These are phyloP conservation scores for Blastobotrys illinoisensis DNA, from an alignment of 1,139 yeast genomes.

Conservation along the genomic window DNA sequence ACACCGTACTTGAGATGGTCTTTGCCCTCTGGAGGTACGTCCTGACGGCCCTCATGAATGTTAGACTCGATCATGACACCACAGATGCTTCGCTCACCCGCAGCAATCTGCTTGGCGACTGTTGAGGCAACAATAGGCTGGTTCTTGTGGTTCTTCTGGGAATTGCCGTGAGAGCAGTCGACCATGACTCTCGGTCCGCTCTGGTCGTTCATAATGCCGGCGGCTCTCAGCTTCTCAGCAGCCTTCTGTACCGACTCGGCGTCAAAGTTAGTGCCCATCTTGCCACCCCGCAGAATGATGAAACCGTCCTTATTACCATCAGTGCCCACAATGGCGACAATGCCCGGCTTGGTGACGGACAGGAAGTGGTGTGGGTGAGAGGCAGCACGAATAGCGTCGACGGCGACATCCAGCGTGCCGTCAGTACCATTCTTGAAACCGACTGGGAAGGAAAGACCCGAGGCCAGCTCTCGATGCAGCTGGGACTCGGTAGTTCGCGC, in stretches of 20 bases:
- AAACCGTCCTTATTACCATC: conserved; percentile 90
- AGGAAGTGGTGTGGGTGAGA: conserved; percentile 90
- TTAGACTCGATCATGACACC: conserved; percentile 97
- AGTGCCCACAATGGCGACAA: conserved; percentile 92
- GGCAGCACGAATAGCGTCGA: conserved; percentile 92
- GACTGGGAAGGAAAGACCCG: conserved; percentile 93
- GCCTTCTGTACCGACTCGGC: conserved; percentile 65
- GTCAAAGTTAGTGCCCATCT: conserved; percentile 85
- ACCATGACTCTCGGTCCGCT: conserved; percentile 70
- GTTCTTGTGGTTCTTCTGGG: conserved; percentile 80
- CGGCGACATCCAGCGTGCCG: conserved; percentile 84
- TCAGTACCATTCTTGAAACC: conserved; percentile 98
- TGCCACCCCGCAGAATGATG: conserved; percentile 93
- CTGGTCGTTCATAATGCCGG: conserved; percentile 46
- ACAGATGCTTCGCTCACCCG: conserved; percentile 74
- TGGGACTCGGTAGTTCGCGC: conserved; percentile 98
- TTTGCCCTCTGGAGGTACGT: conserved; percentile 73
- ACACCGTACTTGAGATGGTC: conserved; percentile 78
- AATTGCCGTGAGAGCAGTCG: conserved; percentile 96
- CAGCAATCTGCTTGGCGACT: conserved; percentile 68
- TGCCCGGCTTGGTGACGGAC: conserved; percentile 90
- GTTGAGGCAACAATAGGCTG: conserved; percentile 88
- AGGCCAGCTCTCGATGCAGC: conserved; percentile 90
- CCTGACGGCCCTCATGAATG: conserved; percentile 87
- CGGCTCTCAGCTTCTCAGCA: conserved; percentile 54